These are phyloP conservation scores for Tetracladium marchalianum DNA, from an alignment of 495 filamentous ascomycete species.

Conservation along the genomic window DNA sequence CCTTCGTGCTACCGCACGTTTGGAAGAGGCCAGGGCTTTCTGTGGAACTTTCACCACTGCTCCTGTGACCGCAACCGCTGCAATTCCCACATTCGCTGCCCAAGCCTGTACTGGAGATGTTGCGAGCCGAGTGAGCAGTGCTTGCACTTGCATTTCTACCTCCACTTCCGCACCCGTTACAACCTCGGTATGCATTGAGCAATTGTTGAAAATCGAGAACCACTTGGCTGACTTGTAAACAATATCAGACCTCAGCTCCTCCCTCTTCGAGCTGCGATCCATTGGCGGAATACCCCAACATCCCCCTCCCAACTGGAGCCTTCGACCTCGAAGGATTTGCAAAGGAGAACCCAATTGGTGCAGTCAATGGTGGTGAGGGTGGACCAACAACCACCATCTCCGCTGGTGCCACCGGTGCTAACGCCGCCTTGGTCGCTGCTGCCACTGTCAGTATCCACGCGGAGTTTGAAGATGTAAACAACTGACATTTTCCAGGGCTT, in stretches of 20 bases:
- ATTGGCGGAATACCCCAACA: no score
- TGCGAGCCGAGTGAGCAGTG: conserved; percentile 7
- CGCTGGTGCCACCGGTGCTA: not conserved
- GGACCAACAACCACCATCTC: not conserved
- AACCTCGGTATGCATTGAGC: no score
- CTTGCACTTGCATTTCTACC: conserved; percentile 10
- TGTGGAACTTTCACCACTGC: conserved; percentile 1
- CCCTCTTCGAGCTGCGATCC: no score
- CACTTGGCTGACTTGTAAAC: no score
- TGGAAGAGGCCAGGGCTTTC: not conserved
- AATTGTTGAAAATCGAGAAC: no score
- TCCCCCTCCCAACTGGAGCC: not conserved
- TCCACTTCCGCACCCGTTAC: not conserved
- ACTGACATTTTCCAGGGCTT: no score
- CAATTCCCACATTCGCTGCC: not conserved
- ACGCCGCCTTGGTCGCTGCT: not conserved
- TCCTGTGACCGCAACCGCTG: not conserved
- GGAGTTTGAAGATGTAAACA: no score
- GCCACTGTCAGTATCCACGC: not conserved
- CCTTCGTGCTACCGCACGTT: not conserved
- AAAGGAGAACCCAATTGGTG: conserved; percentile 32
- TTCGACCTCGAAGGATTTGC: conserved; percentile 4
- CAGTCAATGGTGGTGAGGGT: not conserved
- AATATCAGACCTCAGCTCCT: no score
- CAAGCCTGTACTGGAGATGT: conserved; percentile 4